Percentiles rank a stretch among this genome's conserved stretches.
Conservation (phyloP, 306 rosid species). For the Trifolium repens region DNA sequence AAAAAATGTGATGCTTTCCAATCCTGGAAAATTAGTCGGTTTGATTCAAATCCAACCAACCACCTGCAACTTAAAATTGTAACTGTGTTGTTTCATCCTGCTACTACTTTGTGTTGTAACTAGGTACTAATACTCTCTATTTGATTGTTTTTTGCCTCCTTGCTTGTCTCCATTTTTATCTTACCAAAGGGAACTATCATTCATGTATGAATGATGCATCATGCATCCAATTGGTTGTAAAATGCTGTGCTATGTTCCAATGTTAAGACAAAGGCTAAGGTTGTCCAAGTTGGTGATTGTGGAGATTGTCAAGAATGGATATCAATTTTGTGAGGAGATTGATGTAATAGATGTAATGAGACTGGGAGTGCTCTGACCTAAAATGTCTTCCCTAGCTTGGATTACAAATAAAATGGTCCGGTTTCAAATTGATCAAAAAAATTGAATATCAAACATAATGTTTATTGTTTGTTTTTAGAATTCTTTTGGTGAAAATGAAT, state of each 20-base stretch:
- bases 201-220: neutral
- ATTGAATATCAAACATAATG: neutral
- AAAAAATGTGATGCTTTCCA: neutral
- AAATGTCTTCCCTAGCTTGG: neutral
- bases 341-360: neutral
- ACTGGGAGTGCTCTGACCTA: neutral
- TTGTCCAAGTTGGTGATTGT: neutral
- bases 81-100: conserved; percentile 3
- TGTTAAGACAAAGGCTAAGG: no score
- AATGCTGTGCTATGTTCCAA: no score
- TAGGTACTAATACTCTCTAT: neutral
- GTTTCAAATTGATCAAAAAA: neutral
- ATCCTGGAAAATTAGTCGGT: neutral
- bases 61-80: conserved; percentile 2
- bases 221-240: no score
- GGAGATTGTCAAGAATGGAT: neutral
- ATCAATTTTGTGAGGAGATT: neutral
- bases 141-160: neutral
- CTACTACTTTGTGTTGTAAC: conserved; percentile 30
- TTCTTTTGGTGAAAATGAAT: no score
- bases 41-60: neutral
- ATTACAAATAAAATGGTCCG: neutral
- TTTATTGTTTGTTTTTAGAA: neutral
- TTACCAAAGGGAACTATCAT: neutral
- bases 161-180: neutral